A percentile compares a stretch with the other conserved stretches of the same genome.
Evolutionary conservation across 352 stramenopile species (phyloP).

Genomic region (Phytophthora macrochlamydospora): DNA sequence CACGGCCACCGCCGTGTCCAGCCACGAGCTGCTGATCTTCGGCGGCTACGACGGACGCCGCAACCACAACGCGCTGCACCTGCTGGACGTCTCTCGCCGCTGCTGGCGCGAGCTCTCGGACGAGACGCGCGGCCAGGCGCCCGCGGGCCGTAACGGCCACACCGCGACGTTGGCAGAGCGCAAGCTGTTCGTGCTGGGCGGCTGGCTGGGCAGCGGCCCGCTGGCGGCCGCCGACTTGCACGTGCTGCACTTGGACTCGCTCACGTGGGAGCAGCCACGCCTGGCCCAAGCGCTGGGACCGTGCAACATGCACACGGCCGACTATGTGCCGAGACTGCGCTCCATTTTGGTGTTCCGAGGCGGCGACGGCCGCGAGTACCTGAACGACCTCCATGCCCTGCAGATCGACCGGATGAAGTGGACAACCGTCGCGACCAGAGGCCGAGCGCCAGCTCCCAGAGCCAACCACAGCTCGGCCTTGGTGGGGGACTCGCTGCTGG

Average conservation of each 20-base stretch:
- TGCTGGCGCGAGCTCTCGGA: conserved; percentile 65
- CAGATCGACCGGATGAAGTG: conserved; percentile 90
- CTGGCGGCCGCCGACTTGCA: conserved; percentile 93
- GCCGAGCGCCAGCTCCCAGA: conserved; percentile 83
- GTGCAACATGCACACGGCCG: conserved; percentile 98
- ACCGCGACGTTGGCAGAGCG: conserved; percentile 92
- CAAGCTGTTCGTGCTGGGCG: conserved; percentile 94
- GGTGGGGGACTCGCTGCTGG: conserved; percentile 84
- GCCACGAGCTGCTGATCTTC: conserved; percentile 82
- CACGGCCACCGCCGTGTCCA: conserved; percentile 69
- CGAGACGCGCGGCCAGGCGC: conserved; percentile 52
- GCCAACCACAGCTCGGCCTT: conserved; percentile 96
- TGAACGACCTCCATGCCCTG: conserved; percentile 96
- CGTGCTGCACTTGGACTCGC: conserved; percentile 85
- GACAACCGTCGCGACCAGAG: conserved; percentile 77
- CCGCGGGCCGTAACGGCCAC: conserved; percentile 94
- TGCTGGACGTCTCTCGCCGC: conserved; percentile 84
- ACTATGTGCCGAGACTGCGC: conserved; percentile 76
- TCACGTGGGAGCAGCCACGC: conserved; percentile 64
- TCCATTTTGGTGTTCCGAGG: conserved; percentile 95
- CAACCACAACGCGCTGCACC: conserved; percentile 94
- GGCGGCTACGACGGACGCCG: conserved; percentile 94
- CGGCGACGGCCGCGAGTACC: conserved; percentile 94
- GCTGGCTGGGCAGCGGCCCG: conserved; percentile 94
- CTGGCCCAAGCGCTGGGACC: conserved; percentile 66